phyloP scores from a whole-genome alignment of 805 yeast genomes.

The Candida multigemmis region DNA sequence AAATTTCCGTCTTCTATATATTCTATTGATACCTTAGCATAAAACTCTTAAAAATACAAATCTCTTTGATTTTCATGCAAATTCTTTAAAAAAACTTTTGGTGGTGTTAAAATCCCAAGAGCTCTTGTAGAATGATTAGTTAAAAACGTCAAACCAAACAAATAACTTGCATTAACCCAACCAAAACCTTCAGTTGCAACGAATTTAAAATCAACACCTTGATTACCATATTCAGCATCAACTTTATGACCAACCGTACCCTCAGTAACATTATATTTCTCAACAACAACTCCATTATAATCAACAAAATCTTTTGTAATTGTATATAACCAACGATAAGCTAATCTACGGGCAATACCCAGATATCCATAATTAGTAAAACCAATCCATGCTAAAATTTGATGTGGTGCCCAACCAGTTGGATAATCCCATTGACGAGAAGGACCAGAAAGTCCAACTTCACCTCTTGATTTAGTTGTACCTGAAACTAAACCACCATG shows the following conservation, averaged over 20 bases:
- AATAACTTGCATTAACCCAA: conserved; percentile 90
- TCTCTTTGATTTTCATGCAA: conserved; percentile 33
- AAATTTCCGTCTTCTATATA: no score
- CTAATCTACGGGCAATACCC: conserved; percentile 58
- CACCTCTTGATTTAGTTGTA: conserved; percentile 66
- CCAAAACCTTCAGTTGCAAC: conserved; percentile 97
- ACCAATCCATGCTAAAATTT: conserved; percentile 89
- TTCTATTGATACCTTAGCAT: no score
- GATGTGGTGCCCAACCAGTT: conserved; percentile 98
- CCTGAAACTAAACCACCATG: conserved; percentile 88
- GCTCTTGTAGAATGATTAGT: conserved; percentile 64
- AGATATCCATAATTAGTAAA: conserved; percentile 60
- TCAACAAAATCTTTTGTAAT: conserved; percentile 88
- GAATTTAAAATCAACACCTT: conserved; percentile 86
- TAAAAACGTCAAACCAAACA: conserved; percentile 61
- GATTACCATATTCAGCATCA: conserved; percentile 95
- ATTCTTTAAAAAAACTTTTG: conserved; percentile 48
- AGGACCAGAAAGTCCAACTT: conserved; percentile 61
- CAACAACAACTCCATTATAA: conserved; percentile 90
- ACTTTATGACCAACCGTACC: conserved; percentile 83
- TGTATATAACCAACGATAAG: conserved; percentile 82
- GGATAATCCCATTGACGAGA: conserved; percentile 98
- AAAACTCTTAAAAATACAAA: conserved; percentile 7
- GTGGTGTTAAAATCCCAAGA: conserved; percentile 71
- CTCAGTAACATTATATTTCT: conserved; percentile 84